A percentile compares a stretch with the other conserved stretches of the same genome.
phyloP scores from a whole-genome alignment of 2,329 filamentous ascomycete species.

The Calonectria crousiana region DNA sequence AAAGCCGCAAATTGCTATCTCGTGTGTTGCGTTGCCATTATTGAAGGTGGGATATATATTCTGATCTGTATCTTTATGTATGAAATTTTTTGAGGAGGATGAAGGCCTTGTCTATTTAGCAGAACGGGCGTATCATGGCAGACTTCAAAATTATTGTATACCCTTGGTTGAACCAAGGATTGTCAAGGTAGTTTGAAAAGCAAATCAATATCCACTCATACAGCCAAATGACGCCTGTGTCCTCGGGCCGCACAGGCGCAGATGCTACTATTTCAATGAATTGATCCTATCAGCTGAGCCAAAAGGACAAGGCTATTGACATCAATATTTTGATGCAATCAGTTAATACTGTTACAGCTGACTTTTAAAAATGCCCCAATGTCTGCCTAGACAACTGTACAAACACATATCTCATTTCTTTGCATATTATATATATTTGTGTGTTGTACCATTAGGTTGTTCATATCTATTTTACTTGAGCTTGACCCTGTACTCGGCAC shows the following conservation, averaged over 20 bases:
- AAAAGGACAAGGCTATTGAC: not conserved
- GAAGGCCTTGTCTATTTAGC: not conserved
- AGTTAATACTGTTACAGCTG: too few species aligned
- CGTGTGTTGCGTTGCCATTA: not conserved
- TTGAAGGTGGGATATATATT: conserved; percentile 12
- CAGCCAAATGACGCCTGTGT: not conserved
- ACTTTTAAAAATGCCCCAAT: not conserved
- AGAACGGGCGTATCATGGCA: conserved; percentile 18
- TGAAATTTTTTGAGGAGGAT: not conserved
- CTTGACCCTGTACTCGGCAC: not conserved
- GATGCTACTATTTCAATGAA: not conserved
- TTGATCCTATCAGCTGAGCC: not conserved
- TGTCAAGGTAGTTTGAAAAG: conserved; percentile 8
- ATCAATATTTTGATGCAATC: not conserved
- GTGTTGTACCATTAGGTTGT: not conserved
- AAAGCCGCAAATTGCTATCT: conserved; percentile 15
- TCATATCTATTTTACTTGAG: not conserved
- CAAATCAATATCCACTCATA: conserved; percentile 1
- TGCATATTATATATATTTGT: not conserved
- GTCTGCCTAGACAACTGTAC: conserved; percentile 12
- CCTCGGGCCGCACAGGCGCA: not conserved
- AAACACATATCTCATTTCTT: too few species aligned
- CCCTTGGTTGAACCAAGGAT: not conserved
- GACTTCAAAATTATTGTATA: conserved; percentile 24
- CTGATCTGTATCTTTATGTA: conserved; percentile 18